These are phyloP conservation scores for Eleusine coracana DNA, from an alignment of 176 grass and related monocot genomes.

Conservation along the genomic window DNA sequence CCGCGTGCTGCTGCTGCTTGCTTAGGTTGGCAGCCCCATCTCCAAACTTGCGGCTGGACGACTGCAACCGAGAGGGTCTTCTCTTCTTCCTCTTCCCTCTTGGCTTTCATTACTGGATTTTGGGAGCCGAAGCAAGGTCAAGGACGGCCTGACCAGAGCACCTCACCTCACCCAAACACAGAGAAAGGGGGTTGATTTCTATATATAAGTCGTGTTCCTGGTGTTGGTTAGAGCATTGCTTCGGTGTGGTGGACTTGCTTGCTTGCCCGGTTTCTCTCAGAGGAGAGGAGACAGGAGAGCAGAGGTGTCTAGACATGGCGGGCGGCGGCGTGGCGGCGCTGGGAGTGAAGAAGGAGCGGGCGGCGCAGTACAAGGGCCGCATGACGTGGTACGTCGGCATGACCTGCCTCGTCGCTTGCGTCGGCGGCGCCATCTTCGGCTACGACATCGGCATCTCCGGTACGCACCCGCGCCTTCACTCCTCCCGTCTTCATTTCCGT, in stretches of 20 bases:
- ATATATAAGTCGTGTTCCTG: not conserved
- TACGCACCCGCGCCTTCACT: not conserved
- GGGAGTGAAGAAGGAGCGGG: conserved; percentile 81
- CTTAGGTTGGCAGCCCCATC: not conserved
- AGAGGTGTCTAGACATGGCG: conserved; percentile 41
- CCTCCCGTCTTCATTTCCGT: not conserved
- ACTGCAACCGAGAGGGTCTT: not conserved
- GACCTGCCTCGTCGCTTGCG: conserved; percentile 82
- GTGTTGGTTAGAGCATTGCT: conserved; percentile 44
- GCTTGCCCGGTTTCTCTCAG: not conserved
- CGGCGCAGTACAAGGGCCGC: conserved; percentile 80
- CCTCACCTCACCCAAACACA: not conserved
- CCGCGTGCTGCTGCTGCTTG: not conserved
- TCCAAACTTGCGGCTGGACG: not conserved
- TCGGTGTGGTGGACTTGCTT: not conserved
- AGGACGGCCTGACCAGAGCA: not conserved
- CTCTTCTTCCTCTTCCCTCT: not conserved
- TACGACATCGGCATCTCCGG: conserved; percentile 94
- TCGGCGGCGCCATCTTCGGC: conserved; percentile 92
- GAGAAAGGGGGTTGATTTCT: not conserved
- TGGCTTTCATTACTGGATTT: not conserved
- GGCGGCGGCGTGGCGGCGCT: conserved; percentile 60
- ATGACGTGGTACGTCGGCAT: conserved; percentile 77
- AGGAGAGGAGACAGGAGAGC: not conserved
- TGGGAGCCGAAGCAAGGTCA: not conserved